Percentiles rank a stretch among this genome's conserved stretches.
Conservation (phyloP, 495 filamentous ascomycete genomes). For the Chaetomium cochliodes region DNA sequence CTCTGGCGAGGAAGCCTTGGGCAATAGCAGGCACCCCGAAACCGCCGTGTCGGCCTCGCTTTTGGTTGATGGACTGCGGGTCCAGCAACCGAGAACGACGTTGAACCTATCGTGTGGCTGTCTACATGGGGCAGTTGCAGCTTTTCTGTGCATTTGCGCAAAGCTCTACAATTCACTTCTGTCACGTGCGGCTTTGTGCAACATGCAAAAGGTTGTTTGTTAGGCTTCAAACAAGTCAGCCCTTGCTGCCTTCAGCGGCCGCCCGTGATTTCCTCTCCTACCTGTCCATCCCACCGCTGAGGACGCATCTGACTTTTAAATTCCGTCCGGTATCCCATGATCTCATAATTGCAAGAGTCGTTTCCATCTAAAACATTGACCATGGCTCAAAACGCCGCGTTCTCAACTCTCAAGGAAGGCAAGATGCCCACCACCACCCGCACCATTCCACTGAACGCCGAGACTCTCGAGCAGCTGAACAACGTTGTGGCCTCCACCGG, state of each 20-base stretch:
- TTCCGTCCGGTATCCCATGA: neutral
- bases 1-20: no score
- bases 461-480: constrained; percentile 12
- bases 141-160: no score
- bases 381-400: neutral
- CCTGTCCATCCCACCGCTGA: neutral
- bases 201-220: neutral
- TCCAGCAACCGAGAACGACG: no score
- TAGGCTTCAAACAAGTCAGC: neutral
- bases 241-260: neutral
- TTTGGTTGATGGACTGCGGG: no score
- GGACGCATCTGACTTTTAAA: neutral
- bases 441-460: neutral
- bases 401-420: neutral
- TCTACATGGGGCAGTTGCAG: no score
- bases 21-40: no score
- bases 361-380: neutral
- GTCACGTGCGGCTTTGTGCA: constrained; percentile 3
- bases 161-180: no score
- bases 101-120: no score
- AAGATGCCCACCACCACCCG: neutral
- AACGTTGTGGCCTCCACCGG: neutral
- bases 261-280: neutral
- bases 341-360: neutral
- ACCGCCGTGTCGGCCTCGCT: no score